phyloP scores from a whole-genome alignment of 1,139 yeast genomes.

The Taphrina deformans region DNA sequence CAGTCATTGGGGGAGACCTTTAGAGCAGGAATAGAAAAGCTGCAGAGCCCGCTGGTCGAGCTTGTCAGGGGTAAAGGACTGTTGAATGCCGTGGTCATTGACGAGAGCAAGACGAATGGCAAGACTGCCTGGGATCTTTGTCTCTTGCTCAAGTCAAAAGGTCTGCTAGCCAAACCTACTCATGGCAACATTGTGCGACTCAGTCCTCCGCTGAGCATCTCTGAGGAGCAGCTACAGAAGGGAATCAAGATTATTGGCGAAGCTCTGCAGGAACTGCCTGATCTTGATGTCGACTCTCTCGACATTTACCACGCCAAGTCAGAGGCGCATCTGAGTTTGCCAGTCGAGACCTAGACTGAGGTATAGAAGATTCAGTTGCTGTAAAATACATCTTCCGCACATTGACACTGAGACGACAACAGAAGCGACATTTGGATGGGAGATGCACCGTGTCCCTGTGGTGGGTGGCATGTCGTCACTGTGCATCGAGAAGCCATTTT shows the following conservation, averaged over 20 bases:
- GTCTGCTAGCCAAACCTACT: constrained; percentile 94
- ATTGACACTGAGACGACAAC: background rate
- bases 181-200: constrained; percentile 93
- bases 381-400: background rate
- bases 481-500: constrained; percentile 4
- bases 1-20: constrained; percentile 67
- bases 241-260: constrained; percentile 74
- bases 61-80: constrained; percentile 94
- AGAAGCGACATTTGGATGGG: too few species aligned
- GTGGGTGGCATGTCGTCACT: constrained; percentile 9
- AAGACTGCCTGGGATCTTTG: constrained; percentile 97
- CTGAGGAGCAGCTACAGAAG: constrained; percentile 77
- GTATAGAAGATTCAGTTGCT: background rate
- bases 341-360: constrained; percentile 18
- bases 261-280: constrained; percentile 62
- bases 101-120: constrained; percentile 78
- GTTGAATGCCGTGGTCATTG: constrained; percentile 87
- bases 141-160: constrained; percentile 79
- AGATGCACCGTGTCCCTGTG: too few species aligned
- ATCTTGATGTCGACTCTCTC: constrained; percentile 43
- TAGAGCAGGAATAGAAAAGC: constrained; percentile 62
- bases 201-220: constrained; percentile 92
- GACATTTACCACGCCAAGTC: constrained; percentile 14
- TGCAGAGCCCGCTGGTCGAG: constrained; percentile 65
- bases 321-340: constrained; percentile 16